Evolutionary conservation across 768 basidiomycete species (phyloP), one percentile per base, ranked within the genome.

Genomic region (Filobasidium wieringae): DNA sequence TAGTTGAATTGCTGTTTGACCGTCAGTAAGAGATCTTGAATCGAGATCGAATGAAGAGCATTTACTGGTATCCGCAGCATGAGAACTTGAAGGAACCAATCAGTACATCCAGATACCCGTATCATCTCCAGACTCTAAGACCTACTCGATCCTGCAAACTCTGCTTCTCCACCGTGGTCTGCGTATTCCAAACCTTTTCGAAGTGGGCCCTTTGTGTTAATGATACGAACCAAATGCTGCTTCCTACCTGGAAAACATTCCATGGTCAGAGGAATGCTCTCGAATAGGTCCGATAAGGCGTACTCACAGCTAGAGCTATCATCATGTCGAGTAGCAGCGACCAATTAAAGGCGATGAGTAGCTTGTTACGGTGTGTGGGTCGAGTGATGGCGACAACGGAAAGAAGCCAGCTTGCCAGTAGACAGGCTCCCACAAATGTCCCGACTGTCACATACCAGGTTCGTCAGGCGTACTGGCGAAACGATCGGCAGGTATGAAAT

Each of bases 211-310:
- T 81, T 69, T 88, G 84, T 55, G 79, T 73, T 17, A 92, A 78
- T 5, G 88, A 88, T 68, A 76, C 87, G 74, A 85, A 82, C 90
- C 90, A 93, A 51, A 92, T 76, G 63, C 81, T 79, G 22, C 83
- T 80, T 59, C 86, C 88, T 27, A 87, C 74, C 66, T 65, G 43
- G 0, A 29, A 7, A 22, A 8, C 32, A 2, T 7, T 52, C 15
- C 55, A n/a, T 30, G 14, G 33, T 11, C 32, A 54, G 22, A 14
- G 43, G 14, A 14, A 24, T 22, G 24, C 19, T 47, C 17, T 24
- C 26, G 37, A 19, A 30, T 11, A 26, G 24, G 11, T 15, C 22
- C 14, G 15, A 37, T 19, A 7, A 37, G 31, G 6, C 15, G 60
- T 62, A 31, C 59, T 50, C 12, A 60, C 30, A 53, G 82, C 66